phyloP scores from a whole-genome alignment of 768 basidiomycete species.

The Mycena albidolilacea region DNA sequence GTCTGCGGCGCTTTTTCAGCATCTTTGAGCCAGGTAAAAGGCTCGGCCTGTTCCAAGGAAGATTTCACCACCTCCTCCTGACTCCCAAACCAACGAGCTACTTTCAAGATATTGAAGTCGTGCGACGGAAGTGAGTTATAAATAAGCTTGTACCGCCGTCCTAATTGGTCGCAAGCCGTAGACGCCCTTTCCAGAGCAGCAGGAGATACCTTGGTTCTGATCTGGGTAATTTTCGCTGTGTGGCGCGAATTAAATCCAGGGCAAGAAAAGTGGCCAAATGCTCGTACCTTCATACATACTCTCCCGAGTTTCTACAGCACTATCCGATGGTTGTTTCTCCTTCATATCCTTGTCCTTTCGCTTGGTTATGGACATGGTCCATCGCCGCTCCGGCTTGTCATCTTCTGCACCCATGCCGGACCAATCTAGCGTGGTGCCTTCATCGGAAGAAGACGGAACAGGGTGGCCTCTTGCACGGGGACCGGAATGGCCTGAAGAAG shows the following conservation, averaged over 20 bases:
- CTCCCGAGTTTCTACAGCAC: constrained; percentile 72
- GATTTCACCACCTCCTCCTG: constrained; percentile 63
- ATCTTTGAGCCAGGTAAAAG: constrained; percentile 83
- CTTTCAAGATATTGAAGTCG: constrained; percentile 61
- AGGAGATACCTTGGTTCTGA: constrained; percentile 64
- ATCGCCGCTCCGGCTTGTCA: constrained; percentile 71
- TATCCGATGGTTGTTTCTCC: constrained; percentile 60
- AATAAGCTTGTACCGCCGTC: constrained; percentile 74
- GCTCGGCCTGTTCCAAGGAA: constrained; percentile 76
- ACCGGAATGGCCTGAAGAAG: neutral
- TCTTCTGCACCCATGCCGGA: constrained; percentile 69
- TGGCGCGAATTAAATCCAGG: constrained; percentile 10
- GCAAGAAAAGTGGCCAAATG: neutral
- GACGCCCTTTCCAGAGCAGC: constrained; percentile 75
- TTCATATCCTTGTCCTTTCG: constrained; percentile 73
- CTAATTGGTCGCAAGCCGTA: constrained; percentile 76
- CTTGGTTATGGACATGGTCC: constrained; percentile 72
- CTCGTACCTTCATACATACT: constrained; percentile 67
- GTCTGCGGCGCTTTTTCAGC: constrained; percentile 60
- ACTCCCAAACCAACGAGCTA: constrained; percentile 73
- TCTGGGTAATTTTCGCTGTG: constrained; percentile 70
- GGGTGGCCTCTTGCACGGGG: constrained; percentile 56
- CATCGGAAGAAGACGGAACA: constrained; percentile 77
- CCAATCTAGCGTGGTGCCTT: constrained; percentile 84
- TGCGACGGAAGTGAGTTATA: constrained; percentile 54